Conservation (phyloP, 768 basidiomycete species). For the Ramaria sp. region DNA sequence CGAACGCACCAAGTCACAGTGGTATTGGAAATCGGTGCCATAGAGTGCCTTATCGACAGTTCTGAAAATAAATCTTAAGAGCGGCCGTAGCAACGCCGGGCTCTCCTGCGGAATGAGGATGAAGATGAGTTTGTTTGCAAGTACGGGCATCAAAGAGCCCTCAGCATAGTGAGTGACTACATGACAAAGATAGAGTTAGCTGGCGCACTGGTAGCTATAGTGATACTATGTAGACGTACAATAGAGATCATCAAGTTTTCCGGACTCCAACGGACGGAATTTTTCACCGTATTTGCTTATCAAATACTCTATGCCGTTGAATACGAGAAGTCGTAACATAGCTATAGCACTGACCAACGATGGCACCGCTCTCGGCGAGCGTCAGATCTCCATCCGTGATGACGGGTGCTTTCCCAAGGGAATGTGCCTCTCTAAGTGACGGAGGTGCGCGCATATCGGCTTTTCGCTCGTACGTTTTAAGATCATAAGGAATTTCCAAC, state of each 20-base stretch:
- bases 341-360: too few relatives aligned
- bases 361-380: too few relatives aligned
- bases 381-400: too few relatives aligned
- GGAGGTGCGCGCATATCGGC: too few relatives aligned
- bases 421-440: too few relatives aligned
- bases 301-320: too few relatives aligned
- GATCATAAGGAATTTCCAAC: too few relatives aligned
- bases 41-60: slow-evolving; percentile 14
- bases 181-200: not conserved
- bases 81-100: slow-evolving; percentile 27
- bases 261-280: slow-evolving; percentile 18
- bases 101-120: slow-evolving; percentile 20
- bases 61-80: slow-evolving; percentile 21
- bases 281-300: too few relatives aligned
- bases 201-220: not conserved
- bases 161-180: slow-evolving; percentile 32
- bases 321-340: too few relatives aligned
- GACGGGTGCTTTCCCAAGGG: too few relatives aligned
- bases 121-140: slow-evolving; percentile 27
- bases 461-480: too few relatives aligned
- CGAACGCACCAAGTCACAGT: slow-evolving; percentile 18
- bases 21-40: slow-evolving; percentile 18
- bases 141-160: slow-evolving; percentile 30
- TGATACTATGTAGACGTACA: slow-evolving; percentile 17
- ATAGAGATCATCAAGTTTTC: slow-evolving; percentile 27